These are phyloP conservation scores for Flagelloscypha sp. DNA, from an alignment of 768 basidiomycete species.

Conservation along the genomic window DNA sequence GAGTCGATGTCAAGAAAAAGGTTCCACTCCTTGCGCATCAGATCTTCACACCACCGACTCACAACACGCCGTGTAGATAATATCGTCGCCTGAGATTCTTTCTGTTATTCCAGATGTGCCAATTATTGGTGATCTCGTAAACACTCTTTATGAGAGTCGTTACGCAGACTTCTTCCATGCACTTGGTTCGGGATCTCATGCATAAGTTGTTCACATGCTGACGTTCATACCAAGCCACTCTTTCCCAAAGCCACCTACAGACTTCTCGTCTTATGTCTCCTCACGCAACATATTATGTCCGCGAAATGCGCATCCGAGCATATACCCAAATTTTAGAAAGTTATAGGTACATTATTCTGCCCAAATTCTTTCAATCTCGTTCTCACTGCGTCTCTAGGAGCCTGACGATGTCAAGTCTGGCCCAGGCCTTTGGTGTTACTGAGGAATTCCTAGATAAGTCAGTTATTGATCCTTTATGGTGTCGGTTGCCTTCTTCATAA, in stretches of 20 bases:
- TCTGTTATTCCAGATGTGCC: constrained; percentile 79
- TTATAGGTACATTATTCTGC: too few relatives aligned
- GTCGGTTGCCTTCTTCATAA: neutral
- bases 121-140: constrained; percentile 71
- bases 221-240: constrained; percentile 52
- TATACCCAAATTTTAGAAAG: constrained; percentile 89
- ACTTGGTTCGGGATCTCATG: constrained; percentile 45
- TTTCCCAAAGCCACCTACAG: constrained; percentile 83
- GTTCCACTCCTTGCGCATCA: constrained; percentile 25
- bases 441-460: constrained; percentile 82
- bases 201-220: constrained; percentile 3
- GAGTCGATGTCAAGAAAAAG: constrained; percentile 90
- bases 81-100: constrained; percentile 80
- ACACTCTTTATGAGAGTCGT: constrained; percentile 85
- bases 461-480: constrained; percentile 21
- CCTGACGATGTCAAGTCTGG: constrained; percentile 81
- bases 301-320: constrained; percentile 94
- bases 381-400: too few relatives aligned
- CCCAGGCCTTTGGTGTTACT: constrained; percentile 82
- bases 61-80: constrained; percentile 44
- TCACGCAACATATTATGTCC: constrained; percentile 83
- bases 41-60: neutral
- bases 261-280: constrained; percentile 80
- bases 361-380: too few relatives aligned
- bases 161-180: constrained; percentile 93